Conservation (phyloP, 805 yeast species). For the Kodamaea kaohsiungensis region DNA sequence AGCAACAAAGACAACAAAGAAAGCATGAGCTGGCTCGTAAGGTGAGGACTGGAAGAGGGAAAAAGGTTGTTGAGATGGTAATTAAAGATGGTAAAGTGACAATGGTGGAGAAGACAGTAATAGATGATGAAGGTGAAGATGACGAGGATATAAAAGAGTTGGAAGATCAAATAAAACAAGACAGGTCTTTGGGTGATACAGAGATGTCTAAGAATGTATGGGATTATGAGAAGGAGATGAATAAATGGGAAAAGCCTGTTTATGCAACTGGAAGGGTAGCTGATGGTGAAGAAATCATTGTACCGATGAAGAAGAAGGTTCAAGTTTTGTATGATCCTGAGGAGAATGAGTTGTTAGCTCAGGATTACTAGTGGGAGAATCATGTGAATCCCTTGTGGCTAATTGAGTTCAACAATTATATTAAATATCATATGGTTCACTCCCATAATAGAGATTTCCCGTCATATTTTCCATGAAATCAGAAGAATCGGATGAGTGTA, state of each 20-base stretch:
- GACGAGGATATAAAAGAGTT: constrained; percentile 37
- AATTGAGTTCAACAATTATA: too few relatives aligned
- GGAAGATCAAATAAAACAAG: constrained; percentile 30
- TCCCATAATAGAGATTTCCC: too few relatives aligned
- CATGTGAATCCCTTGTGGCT: too few relatives aligned
- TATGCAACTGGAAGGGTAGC: constrained; percentile 27
- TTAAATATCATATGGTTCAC: too few relatives aligned
- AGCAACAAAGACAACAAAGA: constrained; percentile 75
- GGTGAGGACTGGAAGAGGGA: constrained; percentile 69
- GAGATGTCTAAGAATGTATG: constrained; percentile 45
- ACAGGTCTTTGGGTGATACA: constrained; percentile 28
- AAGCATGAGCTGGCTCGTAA: constrained; percentile 60
- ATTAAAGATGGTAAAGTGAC: constrained; percentile 79
- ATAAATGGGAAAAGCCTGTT: constrained; percentile 56
- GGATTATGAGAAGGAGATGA: constrained; percentile 59
- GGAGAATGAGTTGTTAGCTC: constrained; percentile 24
- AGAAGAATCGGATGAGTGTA: too few relatives aligned
- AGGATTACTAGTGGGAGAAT: too few relatives aligned
- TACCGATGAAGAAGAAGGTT: constrained; percentile 21
- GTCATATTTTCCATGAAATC: too few relatives aligned
- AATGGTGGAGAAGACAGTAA: constrained; percentile 47
- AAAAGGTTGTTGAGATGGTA: constrained; percentile 72
- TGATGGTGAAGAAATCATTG: neutral
- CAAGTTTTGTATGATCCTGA: constrained; percentile 25
- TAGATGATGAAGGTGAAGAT: constrained; percentile 31